A percentile compares a stretch with the other conserved stretches of the same genome.
Conservation (phyloP, 2,329 filamentous ascomycete genomes). For the Penicillium concentricum region DNA sequence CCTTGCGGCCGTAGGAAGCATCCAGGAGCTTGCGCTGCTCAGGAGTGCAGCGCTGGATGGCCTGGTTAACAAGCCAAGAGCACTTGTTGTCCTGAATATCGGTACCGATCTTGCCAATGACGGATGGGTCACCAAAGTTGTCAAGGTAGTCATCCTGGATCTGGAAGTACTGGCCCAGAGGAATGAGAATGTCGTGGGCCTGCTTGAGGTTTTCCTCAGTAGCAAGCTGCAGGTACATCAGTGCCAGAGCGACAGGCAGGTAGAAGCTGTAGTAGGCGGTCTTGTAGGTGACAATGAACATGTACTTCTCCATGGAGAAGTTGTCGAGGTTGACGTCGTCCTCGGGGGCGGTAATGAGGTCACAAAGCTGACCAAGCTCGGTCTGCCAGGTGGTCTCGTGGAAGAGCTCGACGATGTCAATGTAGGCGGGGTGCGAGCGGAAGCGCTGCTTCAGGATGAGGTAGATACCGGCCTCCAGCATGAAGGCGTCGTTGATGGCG, state of each 20-base stretch:
- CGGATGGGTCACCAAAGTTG: conserved; percentile 88
- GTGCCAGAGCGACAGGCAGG: conserved; percentile 86
- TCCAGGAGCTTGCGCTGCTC: conserved; percentile 88
- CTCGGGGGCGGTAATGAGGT: conserved; percentile 93
- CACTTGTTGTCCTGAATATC: conserved; percentile 99
- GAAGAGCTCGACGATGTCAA: conserved; percentile 93
- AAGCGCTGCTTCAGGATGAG: conserved; percentile 91
- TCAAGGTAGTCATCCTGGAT: conserved; percentile 98
- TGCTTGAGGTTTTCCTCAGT: conserved; percentile 86
- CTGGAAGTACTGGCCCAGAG: conserved; percentile 98
- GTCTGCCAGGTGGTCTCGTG: conserved; percentile 93
- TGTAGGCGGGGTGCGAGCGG: conserved; percentile 78
- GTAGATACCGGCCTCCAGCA: conserved; percentile 91
- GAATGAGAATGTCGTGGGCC: conserved; percentile 88
- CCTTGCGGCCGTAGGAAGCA: conserved; percentile 91
- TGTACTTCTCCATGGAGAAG: conserved; percentile 90
- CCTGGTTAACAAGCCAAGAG: conserved; percentile 97
- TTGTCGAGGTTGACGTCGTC: conserved; percentile 89
- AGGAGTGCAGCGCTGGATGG: conserved; percentile 72
- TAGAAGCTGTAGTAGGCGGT: conserved; percentile 99
- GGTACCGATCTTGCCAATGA: conserved; percentile 97
- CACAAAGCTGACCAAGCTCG: conserved; percentile 90
- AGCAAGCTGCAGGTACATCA: conserved; percentile 81
- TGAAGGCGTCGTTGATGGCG: conserved; percentile 97
- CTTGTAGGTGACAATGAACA: conserved; percentile 99